A percentile compares a stretch with the other conserved stretches of the same genome.
Conservation (phyloP, 2,329 filamentous ascomycete genomes). For the Stachybotrys echinatus region DNA sequence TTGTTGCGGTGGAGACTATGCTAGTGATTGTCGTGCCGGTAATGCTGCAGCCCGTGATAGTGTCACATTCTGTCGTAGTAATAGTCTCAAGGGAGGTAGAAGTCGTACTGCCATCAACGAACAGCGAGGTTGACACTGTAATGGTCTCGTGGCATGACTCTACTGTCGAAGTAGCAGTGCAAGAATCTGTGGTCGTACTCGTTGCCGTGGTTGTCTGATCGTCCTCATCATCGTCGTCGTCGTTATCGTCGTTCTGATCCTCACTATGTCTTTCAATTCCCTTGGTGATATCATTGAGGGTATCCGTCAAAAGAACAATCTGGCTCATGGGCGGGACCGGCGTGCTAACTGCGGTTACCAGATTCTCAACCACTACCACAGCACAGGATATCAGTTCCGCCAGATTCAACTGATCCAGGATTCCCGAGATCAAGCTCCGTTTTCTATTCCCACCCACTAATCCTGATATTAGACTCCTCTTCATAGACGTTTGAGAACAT, state of each 20-base stretch:
- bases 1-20: conserved; percentile 1
- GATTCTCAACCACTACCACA: background rate
- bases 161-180: background rate
- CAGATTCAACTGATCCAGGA: conserved; percentile 1
- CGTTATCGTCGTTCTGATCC: too few relatives aligned
- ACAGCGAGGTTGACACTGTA: conserved; percentile 3
- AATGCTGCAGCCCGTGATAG: conserved; percentile 3
- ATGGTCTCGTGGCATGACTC: conserved; percentile 3
- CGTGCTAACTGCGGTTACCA: conserved; percentile 1
- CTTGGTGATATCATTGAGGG: conserved; percentile 7
- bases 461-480: too few relatives aligned
- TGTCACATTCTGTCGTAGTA: conserved; percentile 2
- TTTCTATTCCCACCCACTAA: too few relatives aligned
- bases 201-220: background rate
- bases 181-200: too few relatives aligned
- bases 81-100: conserved; percentile 2
- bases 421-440: conserved; percentile 6
- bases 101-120: background rate
- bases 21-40: conserved; percentile 2
- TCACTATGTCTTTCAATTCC: conserved; percentile 6
- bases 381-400: conserved; percentile 3
- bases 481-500: conserved; percentile 3
- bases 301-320: conserved; percentile 6
- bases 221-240: too few relatives aligned
- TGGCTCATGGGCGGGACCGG: conserved; percentile 6